These are phyloP conservation scores for Cucurbita pepo DNA, from an alignment of 306 rosid genomes.

Conservation along the genomic window DNA sequence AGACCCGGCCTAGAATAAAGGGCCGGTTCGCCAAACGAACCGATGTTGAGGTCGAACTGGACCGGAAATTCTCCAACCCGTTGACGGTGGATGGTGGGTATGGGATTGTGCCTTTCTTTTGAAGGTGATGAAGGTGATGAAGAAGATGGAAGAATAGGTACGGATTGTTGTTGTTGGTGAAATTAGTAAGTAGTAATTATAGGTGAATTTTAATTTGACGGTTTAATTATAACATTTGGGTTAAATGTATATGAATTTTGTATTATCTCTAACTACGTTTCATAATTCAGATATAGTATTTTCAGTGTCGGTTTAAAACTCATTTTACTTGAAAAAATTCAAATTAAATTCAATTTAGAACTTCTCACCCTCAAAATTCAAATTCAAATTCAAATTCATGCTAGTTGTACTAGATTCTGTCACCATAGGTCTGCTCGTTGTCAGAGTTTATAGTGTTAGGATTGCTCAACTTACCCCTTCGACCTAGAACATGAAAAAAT, in stretches of 20 bases:
- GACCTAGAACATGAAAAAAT: no score
- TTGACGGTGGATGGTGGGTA: conserved; percentile 52
- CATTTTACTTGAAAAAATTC: no score
- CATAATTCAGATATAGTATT: not conserved
- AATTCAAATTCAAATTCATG: no score
- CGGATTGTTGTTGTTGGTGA: not conserved
- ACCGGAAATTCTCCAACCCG: conserved; percentile 57
- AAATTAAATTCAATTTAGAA: no score
- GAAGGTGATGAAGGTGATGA: conserved; percentile 10
- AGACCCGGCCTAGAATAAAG: conserved; percentile 81
- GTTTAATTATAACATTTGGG: not conserved
- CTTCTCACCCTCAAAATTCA: no score
- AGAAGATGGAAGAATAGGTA: not conserved
- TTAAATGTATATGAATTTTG: not conserved
- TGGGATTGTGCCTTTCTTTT: conserved; percentile 81
- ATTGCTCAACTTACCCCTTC: no score
- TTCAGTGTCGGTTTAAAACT: not conserved
- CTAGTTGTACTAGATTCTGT: no score
- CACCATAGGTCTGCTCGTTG: no score
- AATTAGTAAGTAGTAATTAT: not conserved
- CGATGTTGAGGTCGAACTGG: conserved; percentile 52
- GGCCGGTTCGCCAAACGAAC: conserved; percentile 84
- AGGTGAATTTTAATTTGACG: not conserved
- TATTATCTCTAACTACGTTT: not conserved
- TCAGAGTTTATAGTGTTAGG: no score